phyloP scores from a whole-genome alignment of 176 grass and related monocot genomes.

The Aegilops tauschii region DNA sequence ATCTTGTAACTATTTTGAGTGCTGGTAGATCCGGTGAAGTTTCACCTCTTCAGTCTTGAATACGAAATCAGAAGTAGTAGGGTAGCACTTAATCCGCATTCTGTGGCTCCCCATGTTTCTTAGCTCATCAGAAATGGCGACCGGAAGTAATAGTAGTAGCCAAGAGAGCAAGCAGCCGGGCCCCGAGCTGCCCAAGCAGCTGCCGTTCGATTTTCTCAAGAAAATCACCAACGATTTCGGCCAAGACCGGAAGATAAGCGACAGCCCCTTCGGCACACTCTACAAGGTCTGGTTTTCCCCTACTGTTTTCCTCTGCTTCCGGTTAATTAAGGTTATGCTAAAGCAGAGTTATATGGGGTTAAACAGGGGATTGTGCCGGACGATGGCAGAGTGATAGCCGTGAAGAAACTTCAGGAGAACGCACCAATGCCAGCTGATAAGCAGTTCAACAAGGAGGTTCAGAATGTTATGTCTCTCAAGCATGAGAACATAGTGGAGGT shows the following conservation, averaged over 20 bases:
- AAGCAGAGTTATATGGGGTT: too few species aligned
- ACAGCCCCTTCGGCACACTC: slow-evolving; percentile 16
- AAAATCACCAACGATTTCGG: slow-evolving; percentile 12
- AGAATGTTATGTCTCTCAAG: background rate
- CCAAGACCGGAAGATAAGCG: background rate
- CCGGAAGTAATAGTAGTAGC: background rate
- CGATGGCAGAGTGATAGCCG: slow-evolving; percentile 2
- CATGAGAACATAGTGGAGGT: slow-evolving; percentile 30
- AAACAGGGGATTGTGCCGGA: slow-evolving; percentile 4
- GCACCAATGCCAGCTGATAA: background rate
- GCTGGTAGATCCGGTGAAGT: too few species aligned
- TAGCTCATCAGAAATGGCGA: background rate
- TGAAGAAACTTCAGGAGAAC: slow-evolving; percentile 20
- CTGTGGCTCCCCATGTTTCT: background rate
- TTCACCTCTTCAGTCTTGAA: too few species aligned
- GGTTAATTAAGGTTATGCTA: background rate
- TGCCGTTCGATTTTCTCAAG: background rate
- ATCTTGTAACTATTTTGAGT: background rate
- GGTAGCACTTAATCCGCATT: too few species aligned
- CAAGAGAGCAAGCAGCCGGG: background rate
- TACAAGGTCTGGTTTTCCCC: slow-evolving; percentile 15
- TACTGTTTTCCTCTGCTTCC: background rate
- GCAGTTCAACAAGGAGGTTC: slow-evolving; percentile 15
- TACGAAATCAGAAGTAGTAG: too few species aligned
- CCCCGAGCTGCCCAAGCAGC: background rate